phyloP scores from a whole-genome alignment of 306 rosid species.

The Cucumis sativus region Cucumber_9930_V3 NC_026658.2:2792001-2792500 shows the following conservation, averaged over 20 bases:
- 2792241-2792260: not conserved
- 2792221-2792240: not conserved
- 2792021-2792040: not conserved
- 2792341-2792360: too few relatives aligned
- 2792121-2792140: not conserved
- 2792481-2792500: not conserved
- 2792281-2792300: too few relatives aligned
- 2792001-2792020: not conserved
- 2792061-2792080: not conserved
- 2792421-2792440: too few relatives aligned
- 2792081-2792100: not conserved
- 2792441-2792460: too few relatives aligned
- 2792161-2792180: not conserved
- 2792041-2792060: not conserved
- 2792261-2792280: not conserved
- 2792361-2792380: too few relatives aligned
- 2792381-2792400: too few relatives aligned
- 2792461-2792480: too few relatives aligned
- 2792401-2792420: too few relatives aligned
- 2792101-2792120: not conserved
- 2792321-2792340: too few relatives aligned
- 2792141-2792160: not conserved
- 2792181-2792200: not conserved
- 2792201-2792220: not conserved
- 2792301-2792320: too few relatives aligned